Conservation (phyloP, 225 moss, liverwort and hornwort species). For the Polytrichum formosum region DNA sequence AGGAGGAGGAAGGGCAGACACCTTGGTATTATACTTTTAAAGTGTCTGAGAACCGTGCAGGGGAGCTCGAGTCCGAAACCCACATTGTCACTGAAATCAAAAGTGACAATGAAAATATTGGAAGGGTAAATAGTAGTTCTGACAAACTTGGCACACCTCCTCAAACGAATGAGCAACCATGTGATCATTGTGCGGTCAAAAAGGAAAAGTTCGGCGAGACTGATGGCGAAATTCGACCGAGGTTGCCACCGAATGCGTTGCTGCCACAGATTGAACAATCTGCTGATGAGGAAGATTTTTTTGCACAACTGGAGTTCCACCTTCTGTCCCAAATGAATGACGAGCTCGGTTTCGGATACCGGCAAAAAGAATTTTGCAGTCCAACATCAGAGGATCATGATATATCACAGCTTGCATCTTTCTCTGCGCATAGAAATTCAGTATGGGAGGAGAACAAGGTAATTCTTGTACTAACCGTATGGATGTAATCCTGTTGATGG, state of each 20-base stretch:
- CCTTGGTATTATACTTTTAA: background rate
- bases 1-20: too few species aligned
- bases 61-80: background rate
- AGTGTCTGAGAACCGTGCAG: background rate
- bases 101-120: background rate
- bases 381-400: too few species aligned
- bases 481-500: too few species aligned
- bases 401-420: background rate
- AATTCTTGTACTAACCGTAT: too few species aligned
- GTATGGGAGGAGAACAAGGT: too few species aligned
- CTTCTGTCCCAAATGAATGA: constrained; percentile 3
- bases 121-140: background rate
- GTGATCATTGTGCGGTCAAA: background rate
- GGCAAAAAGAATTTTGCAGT: background rate
- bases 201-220: background rate
- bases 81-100: background rate
- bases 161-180: background rate
- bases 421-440: background rate
- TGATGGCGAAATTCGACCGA: background rate
- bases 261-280: background rate
- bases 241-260: background rate
- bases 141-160: background rate
- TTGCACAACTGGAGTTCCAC: constrained; percentile 2
- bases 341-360: background rate
- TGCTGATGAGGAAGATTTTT: background rate